Base-by-base conservation (phyloP, 2,329 filamentous ascomycete species). In the Aspergillus felis region DNA sequence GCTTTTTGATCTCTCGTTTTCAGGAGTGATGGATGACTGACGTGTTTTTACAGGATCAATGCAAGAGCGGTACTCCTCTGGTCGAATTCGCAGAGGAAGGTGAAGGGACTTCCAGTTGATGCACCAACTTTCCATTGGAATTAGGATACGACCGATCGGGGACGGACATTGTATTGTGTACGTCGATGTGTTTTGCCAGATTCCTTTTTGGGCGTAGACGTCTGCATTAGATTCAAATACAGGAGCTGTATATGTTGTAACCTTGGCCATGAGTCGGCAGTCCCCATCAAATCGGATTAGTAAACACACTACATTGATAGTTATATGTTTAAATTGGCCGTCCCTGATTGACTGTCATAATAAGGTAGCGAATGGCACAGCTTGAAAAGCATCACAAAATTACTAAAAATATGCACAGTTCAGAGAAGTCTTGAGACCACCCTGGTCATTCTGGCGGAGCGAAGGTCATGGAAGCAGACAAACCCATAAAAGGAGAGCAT, bases 1-100 rank as follows among this genome's bases (percentile, higher is more conserved):
- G 44, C 20, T 14, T 47, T 27, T 10, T 22, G 41, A 24, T 44
- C 47, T 53, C 4, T 20, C 32, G 4, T 24, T n/a, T 41, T 44
- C 9, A 49, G 47, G 42, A 12, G 24, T 27, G 25, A 20, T n/a
- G 4, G 17, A 46, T 61, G 28, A 57, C 69, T 74, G 66, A 72
- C 59, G 32, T 52, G 29, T 64, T 60, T 47, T 28, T 50, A 51
- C 64, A 89, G 85, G 89, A 91, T 66, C 89, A 91, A 66, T 91
- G 89, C 74, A 90, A 90, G 71, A 87, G 87, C 4, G 89, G 89
- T 6, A 91, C 88, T 3, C 82, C 89, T 6, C 76, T 92, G 50
- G 89, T 92, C 4, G 78, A 90, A 49, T 92, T 92, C 67, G 87
- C 89, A 67, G 85, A 85, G 32, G 62, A 66, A 32, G 61, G 60